Evolutionary conservation across 1,139 yeast species (phyloP).

Genomic region (Blastobotrys capitulatus): DNA sequence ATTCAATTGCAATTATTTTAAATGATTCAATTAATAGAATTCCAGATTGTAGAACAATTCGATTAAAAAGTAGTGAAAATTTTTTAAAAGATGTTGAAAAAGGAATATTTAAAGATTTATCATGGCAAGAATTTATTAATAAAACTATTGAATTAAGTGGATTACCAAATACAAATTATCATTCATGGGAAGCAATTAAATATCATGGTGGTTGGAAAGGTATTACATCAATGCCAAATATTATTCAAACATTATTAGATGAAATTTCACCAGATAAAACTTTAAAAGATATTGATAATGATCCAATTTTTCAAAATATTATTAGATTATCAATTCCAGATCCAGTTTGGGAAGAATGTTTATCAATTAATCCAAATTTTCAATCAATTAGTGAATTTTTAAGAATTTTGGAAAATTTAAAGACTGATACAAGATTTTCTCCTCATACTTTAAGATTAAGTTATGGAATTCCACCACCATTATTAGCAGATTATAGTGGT

Average conservation of each 20-base stretch:
- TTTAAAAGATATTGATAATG: constrained; percentile 1
- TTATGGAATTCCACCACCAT: constrained; percentile 2
- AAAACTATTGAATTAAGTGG: constrained; percentile 1
- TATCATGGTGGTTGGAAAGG: constrained; percentile 11
- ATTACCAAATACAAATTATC: constrained; percentile 8
- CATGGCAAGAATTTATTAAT: constrained; percentile 1
- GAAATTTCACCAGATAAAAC: constrained; percentile 6
- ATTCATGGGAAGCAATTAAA: constrained; percentile 5
- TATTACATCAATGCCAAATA: not conserved
- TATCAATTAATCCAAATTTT: not conserved
- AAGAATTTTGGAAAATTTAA: not conserved
- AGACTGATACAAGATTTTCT: constrained; percentile 7
- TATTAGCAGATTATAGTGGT: constrained; percentile 6
- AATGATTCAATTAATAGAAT: constrained; percentile 3
- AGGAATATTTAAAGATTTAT: not conserved
- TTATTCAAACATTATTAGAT: constrained; percentile 4
- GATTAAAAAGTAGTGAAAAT: constrained; percentile 1
- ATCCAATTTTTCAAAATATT: constrained; percentile 5
- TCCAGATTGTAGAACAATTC: constrained; percentile 5
- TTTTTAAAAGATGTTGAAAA: not conserved
- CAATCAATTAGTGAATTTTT: constrained; percentile 2
- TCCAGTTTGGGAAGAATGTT: constrained; percentile 4
- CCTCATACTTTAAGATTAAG: not conserved
- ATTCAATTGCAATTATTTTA: constrained; percentile 2
- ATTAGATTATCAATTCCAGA: constrained; percentile 3